Conservation (phyloP, 176 grass and related monocot genomes). For the Oryza longistaminata region DNA sequence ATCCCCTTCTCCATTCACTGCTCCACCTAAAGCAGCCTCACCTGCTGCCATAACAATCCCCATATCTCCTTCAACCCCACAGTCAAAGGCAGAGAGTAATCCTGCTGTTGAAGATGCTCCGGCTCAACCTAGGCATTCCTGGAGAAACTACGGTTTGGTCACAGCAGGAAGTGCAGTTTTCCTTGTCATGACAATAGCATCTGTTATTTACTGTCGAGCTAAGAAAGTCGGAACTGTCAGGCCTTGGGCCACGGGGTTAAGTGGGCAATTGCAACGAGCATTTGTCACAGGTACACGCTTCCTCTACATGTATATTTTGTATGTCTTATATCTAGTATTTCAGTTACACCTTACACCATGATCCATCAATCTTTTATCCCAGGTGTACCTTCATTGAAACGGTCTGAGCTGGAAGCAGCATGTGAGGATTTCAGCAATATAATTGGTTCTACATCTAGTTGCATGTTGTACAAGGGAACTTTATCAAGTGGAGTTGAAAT, state of each 20-base stretch:
- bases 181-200: slow-evolving; percentile 36
- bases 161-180: slow-evolving; percentile 37
- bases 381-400: slow-evolving; percentile 71
- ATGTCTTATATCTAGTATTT: background rate
- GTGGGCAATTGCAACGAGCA: slow-evolving; percentile 66
- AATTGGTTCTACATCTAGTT: slow-evolving; percentile 51
- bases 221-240: slow-evolving; percentile 57
- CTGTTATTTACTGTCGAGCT: slow-evolving; percentile 42
- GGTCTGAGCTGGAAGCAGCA: slow-evolving; percentile 61
- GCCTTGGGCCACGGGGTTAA: slow-evolving; percentile 82
- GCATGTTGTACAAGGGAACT: slow-evolving; percentile 75
- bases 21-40: slow-evolving; percentile 1
- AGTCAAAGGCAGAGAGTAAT: background rate
- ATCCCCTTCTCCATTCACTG: slow-evolving; percentile 18
- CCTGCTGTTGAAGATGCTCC: background rate
- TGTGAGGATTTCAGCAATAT: slow-evolving; percentile 90
- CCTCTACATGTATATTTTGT: background rate
- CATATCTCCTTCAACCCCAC: background rate
- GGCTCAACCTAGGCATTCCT: slow-evolving; percentile 5
- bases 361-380: slow-evolving; percentile 22
- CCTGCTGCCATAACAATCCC: slow-evolving; percentile 12
- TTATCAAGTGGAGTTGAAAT: slow-evolving; percentile 86
- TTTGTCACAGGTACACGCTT: slow-evolving; percentile 59
- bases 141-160: slow-evolving; percentile 21
- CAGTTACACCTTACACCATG: slow-evolving; percentile 24